phyloP scores from a whole-genome alignment of 202 grass and related monocot genomes.

The Saccharum hybrid region DNA sequence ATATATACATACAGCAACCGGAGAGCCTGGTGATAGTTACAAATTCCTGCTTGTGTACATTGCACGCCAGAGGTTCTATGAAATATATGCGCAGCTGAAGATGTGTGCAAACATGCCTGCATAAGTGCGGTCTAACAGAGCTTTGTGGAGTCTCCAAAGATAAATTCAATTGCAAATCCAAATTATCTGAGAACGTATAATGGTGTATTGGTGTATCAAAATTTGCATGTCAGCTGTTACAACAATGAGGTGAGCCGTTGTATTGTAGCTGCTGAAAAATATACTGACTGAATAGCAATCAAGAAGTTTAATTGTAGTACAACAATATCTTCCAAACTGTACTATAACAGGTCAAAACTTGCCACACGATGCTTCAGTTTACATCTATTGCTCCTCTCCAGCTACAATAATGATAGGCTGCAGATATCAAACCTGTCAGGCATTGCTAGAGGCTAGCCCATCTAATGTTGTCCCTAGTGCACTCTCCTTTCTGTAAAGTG shows the following conservation, averaged over 20 bases:
- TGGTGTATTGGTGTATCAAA: too few species aligned
- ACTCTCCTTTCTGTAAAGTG: constrained; percentile 55
- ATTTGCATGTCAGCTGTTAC: constrained; percentile 9
- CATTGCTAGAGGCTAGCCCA: constrained; percentile 38
- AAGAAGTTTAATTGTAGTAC: not conserved
- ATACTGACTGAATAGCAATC: constrained; percentile 14
- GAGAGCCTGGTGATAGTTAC: constrained; percentile 8
- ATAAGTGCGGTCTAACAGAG: not conserved
- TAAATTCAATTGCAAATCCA: not conserved
- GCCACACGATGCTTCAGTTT: not conserved
- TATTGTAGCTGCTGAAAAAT: constrained; percentile 2
- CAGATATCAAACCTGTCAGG: constrained; percentile 33
- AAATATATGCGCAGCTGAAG: not conserved
- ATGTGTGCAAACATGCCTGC: not conserved
- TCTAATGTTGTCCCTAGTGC: not conserved
- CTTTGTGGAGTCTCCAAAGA: not conserved
- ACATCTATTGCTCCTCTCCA: constrained; percentile 8
- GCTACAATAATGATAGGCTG: not conserved
- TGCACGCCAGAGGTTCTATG: not conserved
- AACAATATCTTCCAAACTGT: constrained; percentile 31
- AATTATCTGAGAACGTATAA: not conserved
- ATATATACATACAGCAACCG: not conserved
- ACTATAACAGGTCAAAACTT: constrained; percentile 30
- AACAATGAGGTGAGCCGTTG: constrained; percentile 26
- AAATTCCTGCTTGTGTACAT: not conserved